Conservation (phyloP, 306 rosid species). For the Crataegus laevigata region DNA sequence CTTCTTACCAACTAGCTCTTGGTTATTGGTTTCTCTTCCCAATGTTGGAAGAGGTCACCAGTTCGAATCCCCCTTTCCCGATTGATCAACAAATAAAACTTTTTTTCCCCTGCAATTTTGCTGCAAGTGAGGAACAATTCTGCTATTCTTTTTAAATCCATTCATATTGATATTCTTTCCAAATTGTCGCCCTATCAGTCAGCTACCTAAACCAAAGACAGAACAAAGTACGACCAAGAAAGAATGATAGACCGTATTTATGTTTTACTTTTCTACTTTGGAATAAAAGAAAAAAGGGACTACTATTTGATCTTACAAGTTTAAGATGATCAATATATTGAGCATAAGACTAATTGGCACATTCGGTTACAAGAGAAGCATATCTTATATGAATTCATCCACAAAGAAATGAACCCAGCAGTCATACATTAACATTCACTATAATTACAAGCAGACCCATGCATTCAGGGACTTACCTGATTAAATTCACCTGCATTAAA, state of each 20-base stretch:
- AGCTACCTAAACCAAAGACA: not conserved
- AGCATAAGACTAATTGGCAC: not conserved
- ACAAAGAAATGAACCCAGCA: not conserved
- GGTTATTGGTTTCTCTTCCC: too few species aligned
- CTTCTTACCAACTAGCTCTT: too few species aligned
- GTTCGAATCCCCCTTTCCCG: too few species aligned
- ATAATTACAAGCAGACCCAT: constrained; percentile 6
- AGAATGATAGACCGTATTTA: not conserved
- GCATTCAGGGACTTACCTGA: constrained; percentile 54
- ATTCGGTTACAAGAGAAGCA: not conserved
- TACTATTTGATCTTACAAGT: not conserved
- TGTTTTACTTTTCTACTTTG: not conserved
- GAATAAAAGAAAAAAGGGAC: not conserved
- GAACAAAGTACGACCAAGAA: not conserved
- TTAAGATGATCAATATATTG: not conserved
- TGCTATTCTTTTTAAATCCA: not conserved
- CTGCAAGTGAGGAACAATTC: not conserved
- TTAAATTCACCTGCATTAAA: constrained; percentile 91
- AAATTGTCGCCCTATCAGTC: not conserved
- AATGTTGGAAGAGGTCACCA: too few species aligned
- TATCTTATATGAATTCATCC: not conserved
- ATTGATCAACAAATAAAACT: too few species aligned
- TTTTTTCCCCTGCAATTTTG: not conserved
- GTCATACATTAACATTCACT: not conserved
- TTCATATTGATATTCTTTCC: not conserved